Evolutionary conservation across 306 rosid species (phyloP), one percentile per base, ranked within the genome.

Genomic region (Hylodesmum podocarpum): DNA sequence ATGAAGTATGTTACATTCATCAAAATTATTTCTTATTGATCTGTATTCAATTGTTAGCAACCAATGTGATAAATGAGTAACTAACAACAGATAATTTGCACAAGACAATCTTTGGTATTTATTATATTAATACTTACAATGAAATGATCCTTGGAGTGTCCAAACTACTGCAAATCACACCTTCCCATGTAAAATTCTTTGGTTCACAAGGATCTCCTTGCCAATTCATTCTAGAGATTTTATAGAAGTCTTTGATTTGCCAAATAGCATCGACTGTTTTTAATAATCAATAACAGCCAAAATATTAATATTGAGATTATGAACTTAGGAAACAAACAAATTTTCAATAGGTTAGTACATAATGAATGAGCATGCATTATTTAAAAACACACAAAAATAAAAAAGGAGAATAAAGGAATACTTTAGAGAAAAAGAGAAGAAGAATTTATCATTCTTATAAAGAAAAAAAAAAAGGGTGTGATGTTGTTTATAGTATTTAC

Each of bases 201-300:
- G 74, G 74, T 29, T 21, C 74, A 28, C 59, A 68, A 0, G 74
- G 74, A 9, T 68, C 74, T 46, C 74, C 74, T 68, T 68, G 74
- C 74, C 74, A 68, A 47, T 16, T 68, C 11, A 46, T 46, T 16
- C 1, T 29, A 10, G 16, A 9, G 43, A 68, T 68, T 28, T 28
- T 47, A 47, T 68, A 68, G n/a, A 27, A 10, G 29, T 68, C 29
- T 68, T 16, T 68, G 16, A 68, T 68, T n/a, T 46, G 10, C 18
- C 27, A 12, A 1, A 68, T 47, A 28, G 59, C 74, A 68, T 68
- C 43, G n/a, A 68, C 74, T 68, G 74, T 47, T 8, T 3, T 28
- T 10, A 27, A 47, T 43, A 14, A 8, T 4, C 73, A 68, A 11
- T n/a, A 28, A 5, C 18, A 28, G 29, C 4, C 11, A 46, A 1